These are phyloP conservation scores for Marchantia paleacea DNA, from an alignment of 225 moss, liverwort and hornwort genomes.

Conservation along the genomic window DNA sequence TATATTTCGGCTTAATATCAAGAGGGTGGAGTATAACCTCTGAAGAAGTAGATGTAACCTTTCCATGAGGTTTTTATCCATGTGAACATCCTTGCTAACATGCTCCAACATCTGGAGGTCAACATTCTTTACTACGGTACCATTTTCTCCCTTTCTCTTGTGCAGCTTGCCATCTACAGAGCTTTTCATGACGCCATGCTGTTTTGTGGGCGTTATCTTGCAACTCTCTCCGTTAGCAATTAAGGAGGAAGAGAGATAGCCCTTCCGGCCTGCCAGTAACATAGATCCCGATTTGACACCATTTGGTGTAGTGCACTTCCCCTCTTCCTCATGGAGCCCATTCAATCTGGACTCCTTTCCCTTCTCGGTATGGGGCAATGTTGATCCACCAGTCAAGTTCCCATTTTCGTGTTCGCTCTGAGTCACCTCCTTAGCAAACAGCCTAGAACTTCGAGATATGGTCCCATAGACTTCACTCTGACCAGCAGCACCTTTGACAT, in stretches of 20 bases:
- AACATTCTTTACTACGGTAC: neutral
- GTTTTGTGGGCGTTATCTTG: neutral
- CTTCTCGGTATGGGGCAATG: neutral
- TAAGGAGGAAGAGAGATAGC: neutral
- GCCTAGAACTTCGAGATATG: neutral
- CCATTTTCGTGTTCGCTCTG: neutral
- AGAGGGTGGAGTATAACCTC: constrained; percentile 11
- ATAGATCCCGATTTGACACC: neutral
- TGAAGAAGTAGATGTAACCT: constrained; percentile 32
- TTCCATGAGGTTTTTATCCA: neutral
- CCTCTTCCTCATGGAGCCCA: neutral
- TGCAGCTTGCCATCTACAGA: neutral
- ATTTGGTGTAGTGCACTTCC: neutral
- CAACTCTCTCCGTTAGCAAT: neutral
- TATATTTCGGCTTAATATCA: neutral
- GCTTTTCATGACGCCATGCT: neutral
- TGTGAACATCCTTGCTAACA: neutral
- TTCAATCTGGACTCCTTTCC: neutral
- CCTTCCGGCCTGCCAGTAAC: neutral
- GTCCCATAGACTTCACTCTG: neutral
- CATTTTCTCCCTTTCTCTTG: neutral
- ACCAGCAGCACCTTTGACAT: neutral
- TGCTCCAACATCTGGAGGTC: neutral
- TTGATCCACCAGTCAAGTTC: neutral
- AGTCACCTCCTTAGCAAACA: neutral